Base-by-base conservation (phyloP, 352 stramenopile genomes). In the Blastocystis sp. region DNA sequence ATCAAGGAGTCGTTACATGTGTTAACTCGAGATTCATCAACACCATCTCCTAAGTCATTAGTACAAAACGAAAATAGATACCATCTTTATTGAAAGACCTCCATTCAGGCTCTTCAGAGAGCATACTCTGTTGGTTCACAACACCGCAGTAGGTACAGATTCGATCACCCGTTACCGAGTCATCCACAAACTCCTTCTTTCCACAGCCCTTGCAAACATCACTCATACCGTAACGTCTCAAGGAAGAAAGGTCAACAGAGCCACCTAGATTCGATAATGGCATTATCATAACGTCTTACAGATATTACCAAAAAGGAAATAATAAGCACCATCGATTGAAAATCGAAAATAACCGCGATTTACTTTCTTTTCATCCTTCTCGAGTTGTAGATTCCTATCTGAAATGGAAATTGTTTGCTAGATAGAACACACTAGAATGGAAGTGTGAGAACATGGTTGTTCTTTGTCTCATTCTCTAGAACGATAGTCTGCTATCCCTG, bases 91-190 rank as follows among this genome's bases (percentile, higher is more conserved):
- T 85, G 56, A 54, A 85, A 3, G 47, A 26, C 30, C 73, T 34
- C 73, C 73, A 85, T 16, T 85, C 73, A 7, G 73, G 73, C 53
- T 85, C 50, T 47, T 85, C 73, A 26, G 73, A 85, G 68, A 85
- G 73, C 26, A 85, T 64, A 34, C 68, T 85, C 26, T 64, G 54
- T 30, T 69, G 24, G 16, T 85, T 50, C 11, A 85, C 50, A 24
- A 69, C n/a, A 39, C 73, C 73, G 26, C 73, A 85, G n/a, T 37
- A 68, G 20, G 54, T 54, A 20, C 73, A 85, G 16, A 85, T 62
- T 16, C 73, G 73, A 24, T 85, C 73, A 20, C 73, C 73, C 9
- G 73, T 85, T 13, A 66, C 43, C 43, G 53, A 30, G 30, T 85
- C 73, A 45, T 85, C 53, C 16, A 85, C 63, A 39, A 85, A 85